Evolutionary conservation across 2,329 filamentous ascomycete genomes (phyloP).

Genomic region (Cryphonectria nitschkei): DNA sequence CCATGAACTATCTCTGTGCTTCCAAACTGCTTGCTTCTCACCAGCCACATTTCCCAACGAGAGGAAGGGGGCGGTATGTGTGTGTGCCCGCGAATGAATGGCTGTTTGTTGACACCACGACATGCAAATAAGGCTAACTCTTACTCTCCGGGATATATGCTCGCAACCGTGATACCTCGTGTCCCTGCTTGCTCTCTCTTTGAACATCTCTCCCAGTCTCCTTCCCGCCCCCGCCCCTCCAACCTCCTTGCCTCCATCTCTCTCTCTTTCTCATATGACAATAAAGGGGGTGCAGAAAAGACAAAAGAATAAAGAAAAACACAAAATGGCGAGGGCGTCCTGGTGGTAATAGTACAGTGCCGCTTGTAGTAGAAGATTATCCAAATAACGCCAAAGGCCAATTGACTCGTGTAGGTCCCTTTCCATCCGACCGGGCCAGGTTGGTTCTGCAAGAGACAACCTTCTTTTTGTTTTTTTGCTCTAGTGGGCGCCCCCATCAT

Average conservation of each 20-base stretch:
- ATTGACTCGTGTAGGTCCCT: neutral
- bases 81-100: conserved; percentile 21
- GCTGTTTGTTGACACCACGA: conserved; percentile 14
- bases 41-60: neutral
- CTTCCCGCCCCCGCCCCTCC: too few relatives aligned
- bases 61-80: neutral
- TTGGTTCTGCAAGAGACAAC: neutral
- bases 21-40: conserved; percentile 9
- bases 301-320: neutral
- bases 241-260: neutral
- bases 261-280: neutral
- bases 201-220: neutral
- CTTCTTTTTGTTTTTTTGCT: neutral
- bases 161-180: neutral
- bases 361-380: conserved; percentile 13
- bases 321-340: neutral
- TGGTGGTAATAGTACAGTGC: neutral
- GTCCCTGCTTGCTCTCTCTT: neutral
- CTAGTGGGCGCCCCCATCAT: neutral
- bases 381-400: conserved; percentile 27
- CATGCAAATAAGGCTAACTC: conserved; percentile 3
- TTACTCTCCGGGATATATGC: conserved; percentile 24
- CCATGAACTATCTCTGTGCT: conserved; percentile 17
- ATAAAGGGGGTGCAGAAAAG: neutral
- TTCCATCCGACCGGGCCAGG: neutral